Base-by-base conservation (phyloP, 2,329 filamentous ascomycete genomes). In the Ophiostoma piceae region DNA sequence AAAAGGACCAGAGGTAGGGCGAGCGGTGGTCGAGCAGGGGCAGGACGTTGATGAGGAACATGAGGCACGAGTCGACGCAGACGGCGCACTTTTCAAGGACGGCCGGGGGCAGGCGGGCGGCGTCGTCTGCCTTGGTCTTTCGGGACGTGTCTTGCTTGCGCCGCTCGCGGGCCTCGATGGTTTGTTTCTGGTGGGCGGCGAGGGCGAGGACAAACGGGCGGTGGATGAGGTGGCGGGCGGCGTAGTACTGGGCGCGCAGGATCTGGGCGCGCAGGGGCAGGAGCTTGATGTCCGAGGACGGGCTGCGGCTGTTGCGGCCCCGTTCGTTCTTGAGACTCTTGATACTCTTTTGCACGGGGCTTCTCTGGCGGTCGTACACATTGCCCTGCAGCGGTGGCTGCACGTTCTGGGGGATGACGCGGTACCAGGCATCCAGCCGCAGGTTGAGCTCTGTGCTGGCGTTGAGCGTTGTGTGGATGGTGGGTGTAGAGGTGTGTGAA, bases 181-280 rank as follows among this genome's bases (percentile, higher is more conserved):
- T 19, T 22, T 69, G 68, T 41, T 66, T 69, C 51, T 68, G 57
- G 29, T 62, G 71, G 19, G 71, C 70, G 9, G 76, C 75, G 7
- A 76, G 73, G 39, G 73, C 74, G 12, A 79, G 74, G 2, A 80
- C 73, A 72, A 90, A 87, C 1, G 88, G 89, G 37, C 89, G 84
- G 75, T 90, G 84, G 71, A 91, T 90, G 74, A 92, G 86, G 73
- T 92, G 90, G 26, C 84, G 82, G 0, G 87, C 89, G 69, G 88
- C 89, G 74, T 90, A 92, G 76, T 91, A 92, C 74, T 92, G 91
- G 5, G 87, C 87, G 54, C 90, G 84, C 74, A 92, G 82, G n/a
- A 89, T 87, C 39, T 84, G 82, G 51, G 90, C 87, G 71, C 91
- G 89, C 71, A 91, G 85, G 2, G 79, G 29, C 12, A 64, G 29